These are phyloP conservation scores for Cymodocea nodosa DNA, from an alignment of 116 monocot species.

Conservation along the genomic window DNA sequence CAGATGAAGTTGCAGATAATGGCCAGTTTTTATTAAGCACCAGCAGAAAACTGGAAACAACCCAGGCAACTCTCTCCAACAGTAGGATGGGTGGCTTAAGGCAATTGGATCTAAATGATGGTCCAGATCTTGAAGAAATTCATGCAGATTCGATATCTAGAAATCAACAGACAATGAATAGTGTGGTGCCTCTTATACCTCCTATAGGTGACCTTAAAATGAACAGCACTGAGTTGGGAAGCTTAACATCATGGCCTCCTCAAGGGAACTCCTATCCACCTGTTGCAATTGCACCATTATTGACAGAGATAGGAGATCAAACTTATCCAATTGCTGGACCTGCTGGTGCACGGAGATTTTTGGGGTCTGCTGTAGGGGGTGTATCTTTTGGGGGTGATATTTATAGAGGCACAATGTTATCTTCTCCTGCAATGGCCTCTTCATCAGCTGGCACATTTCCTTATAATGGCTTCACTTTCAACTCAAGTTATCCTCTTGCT, in stretches of 20 bases:
- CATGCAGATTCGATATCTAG: conserved; percentile 20
- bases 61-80: conserved; percentile 15
- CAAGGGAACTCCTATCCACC: conserved; percentile 43
- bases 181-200: conserved; percentile 34
- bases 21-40: conserved; percentile 24
- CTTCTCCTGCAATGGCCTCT: conserved; percentile 75
- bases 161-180: conserved; percentile 22
- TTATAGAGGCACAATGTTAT: conserved; percentile 53
- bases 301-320: conserved; percentile 54
- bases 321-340: conserved; percentile 53
- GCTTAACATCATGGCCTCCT: conserved; percentile 62
- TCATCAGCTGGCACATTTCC: conserved; percentile 42
- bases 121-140: conserved; percentile 54
- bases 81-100: conserved; percentile 31
- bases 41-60: conserved; percentile 26
- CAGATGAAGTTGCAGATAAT: conserved; percentile 51
- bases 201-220: conserved; percentile 43
- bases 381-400: conserved; percentile 41
- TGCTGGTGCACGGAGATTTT: conserved; percentile 42
- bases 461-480: conserved; percentile 61
- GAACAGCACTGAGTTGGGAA: conserved; percentile 61
- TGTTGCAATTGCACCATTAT: conserved; percentile 53
- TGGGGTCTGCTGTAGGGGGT: conserved; percentile 20
- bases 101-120: conserved; percentile 90
- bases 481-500: conserved; percentile 42